Evolutionary conservation across 2,329 filamentous ascomycete species (phyloP).

Genomic region (Microsporum audouinii): DNA sequence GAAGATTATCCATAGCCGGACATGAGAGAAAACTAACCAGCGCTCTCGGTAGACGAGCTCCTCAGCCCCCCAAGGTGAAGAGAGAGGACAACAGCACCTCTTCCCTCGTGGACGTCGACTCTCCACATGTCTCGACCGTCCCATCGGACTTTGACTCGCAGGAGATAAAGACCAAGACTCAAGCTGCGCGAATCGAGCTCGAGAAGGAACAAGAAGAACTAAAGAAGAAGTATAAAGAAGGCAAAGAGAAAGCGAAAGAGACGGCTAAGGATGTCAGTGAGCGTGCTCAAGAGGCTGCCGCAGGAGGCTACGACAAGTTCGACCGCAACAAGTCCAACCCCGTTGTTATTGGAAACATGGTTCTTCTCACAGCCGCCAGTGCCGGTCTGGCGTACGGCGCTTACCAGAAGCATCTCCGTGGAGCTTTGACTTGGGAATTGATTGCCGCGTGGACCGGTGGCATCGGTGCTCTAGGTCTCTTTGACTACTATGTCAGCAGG

Average conservation of each 20-base stretch:
- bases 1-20: not conserved
- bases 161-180: slow-evolving; percentile 35
- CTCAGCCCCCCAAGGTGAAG: slow-evolving; percentile 29
- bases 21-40: not conserved
- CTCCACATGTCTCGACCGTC: slow-evolving; percentile 35
- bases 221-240: not conserved
- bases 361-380: slow-evolving; percentile 31
- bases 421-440: slow-evolving; percentile 37
- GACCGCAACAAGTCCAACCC: slow-evolving; percentile 36
- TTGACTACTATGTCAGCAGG: slow-evolving; percentile 42
- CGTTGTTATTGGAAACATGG: slow-evolving; percentile 37
- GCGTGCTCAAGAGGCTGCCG: slow-evolving; percentile 22
- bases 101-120: slow-evolving; percentile 38
- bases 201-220: slow-evolving; percentile 22
- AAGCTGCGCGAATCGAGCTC: slow-evolving; percentile 35
- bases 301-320: slow-evolving; percentile 23
- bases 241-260: slow-evolving; percentile 13
- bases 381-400: slow-evolving; percentile 38
- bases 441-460: slow-evolving; percentile 34
- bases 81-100: slow-evolving; percentile 27
- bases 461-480: slow-evolving; percentile 34
- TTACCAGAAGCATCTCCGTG: slow-evolving; percentile 36
- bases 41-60: slow-evolving; percentile 29
- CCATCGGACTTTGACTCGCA: slow-evolving; percentile 33
- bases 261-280: slow-evolving; percentile 19